phyloP scores from a whole-genome alignment of 306 rosid species.

The Cucurbita moschata region DNA sequence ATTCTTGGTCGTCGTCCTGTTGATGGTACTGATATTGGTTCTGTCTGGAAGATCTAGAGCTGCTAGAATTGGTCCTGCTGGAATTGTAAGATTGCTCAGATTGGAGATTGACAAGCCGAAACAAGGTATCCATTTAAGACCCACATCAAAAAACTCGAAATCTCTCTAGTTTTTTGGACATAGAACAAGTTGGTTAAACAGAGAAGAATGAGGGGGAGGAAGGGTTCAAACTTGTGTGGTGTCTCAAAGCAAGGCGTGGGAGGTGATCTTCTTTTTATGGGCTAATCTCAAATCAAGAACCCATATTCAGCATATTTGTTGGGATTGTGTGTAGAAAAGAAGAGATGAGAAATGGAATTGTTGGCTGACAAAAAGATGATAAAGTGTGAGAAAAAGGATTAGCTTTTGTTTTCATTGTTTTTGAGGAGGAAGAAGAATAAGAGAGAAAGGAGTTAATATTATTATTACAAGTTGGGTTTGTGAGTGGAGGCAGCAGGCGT shows the following conservation, averaged over 20 bases:
- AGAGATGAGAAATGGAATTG: constrained; percentile 21
- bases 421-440: constrained; percentile 1
- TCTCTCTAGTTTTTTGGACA: background rate
- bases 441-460: constrained; percentile 4
- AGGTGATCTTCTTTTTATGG: background rate
- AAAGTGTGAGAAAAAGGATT: constrained; percentile 58
- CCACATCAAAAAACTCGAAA: constrained; percentile 8
- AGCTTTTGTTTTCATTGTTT: constrained; percentile 38
- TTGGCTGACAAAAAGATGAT: constrained; percentile 57
- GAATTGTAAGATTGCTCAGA: constrained; percentile 49
- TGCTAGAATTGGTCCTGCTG: constrained; percentile 50
- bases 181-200: too few species aligned
- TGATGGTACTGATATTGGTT: constrained; percentile 6
- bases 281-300: background rate
- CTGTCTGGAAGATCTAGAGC: constrained; percentile 61
- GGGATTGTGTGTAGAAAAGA: background rate
- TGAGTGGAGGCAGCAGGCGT: constrained; percentile 99
- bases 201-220: background rate
- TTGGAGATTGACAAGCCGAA: constrained; percentile 59
- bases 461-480: background rate
- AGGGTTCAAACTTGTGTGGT: too few species aligned
- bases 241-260: background rate
- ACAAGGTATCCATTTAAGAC: constrained; percentile 90
- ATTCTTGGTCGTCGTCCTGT: constrained; percentile 60
- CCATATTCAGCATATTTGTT: background rate